Base-by-base conservation (phyloP, 2,329 filamentous ascomycete species). In the Claviceps paspali region DNA sequence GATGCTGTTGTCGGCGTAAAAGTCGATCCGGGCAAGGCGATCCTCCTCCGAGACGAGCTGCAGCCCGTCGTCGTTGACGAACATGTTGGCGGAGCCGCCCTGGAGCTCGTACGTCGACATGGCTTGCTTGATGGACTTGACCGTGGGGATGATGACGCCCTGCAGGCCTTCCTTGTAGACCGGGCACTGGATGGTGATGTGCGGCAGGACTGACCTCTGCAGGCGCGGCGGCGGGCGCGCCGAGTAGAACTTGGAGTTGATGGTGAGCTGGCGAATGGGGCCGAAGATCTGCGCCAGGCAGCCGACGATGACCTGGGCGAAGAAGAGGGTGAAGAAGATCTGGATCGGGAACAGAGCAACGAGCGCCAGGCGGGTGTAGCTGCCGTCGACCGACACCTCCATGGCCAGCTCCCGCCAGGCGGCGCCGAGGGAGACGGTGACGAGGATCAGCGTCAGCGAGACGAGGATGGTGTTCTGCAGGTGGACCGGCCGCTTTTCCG, bases 161-260 rank as follows among this genome's bases (percentile, higher is more conserved):
- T 62, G 62, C 3, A 92, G 67, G 45, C 83, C 82, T 55, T 92
- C 84, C 56, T 88, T 91, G 63, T 91, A 92, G 0, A 92, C 82
- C 4, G 84, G 84, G 54, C 82, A 87, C 52, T 93, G 84, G 29
- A 92, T 81, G 3, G 82, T 88, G 44, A 84, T 67, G 51, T 84
- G 82, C 2, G 80, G 81, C 12, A 87, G 66, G 19, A 64, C 52
- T 6, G 60, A 50, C 1, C 58, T 61, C 39, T 70, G 69, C 21
- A 86, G 57, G 33, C 80, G 65, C 15, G 70, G 69, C 2, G 79
- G 76, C 7, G 78, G 68, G n/a, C 68, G 64, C 1, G 80, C 83
- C 0, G 83, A 88, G 60, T 81, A 91, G 62, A 79, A 88, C 55
- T 81, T 82, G 50, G 81, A 85, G 66, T 91, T 91, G 49, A 69